phyloP scores from a whole-genome alignment of 2,329 filamentous ascomycete genomes.

The Ampelomyces quisqualis region DNA sequence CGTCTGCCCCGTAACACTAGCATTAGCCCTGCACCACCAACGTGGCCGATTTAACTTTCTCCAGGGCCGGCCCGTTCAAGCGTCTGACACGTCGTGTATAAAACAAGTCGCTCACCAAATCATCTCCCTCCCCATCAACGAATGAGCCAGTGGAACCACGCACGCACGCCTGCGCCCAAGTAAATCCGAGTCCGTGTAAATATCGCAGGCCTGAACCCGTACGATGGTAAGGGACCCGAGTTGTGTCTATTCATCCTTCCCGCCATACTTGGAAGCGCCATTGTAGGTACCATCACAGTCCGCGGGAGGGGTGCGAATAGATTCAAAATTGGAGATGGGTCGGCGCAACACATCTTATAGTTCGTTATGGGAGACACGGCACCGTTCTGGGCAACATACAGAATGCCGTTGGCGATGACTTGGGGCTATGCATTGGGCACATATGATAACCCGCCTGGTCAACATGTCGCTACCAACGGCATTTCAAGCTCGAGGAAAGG shows the following conservation, averaged over 20 bases:
- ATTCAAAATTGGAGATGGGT: constrained; percentile 58
- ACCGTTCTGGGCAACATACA: constrained; percentile 38
- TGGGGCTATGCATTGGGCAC: constrained; percentile 45
- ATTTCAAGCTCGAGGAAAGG: constrained; percentile 44
- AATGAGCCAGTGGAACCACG: too few relatives aligned
- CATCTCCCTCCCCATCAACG: too few relatives aligned
- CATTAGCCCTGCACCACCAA: too few relatives aligned
- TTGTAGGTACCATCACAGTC: constrained; percentile 50
- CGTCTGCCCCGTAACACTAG: too few relatives aligned
- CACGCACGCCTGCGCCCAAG: too few relatives aligned
- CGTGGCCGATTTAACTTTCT: too few relatives aligned
- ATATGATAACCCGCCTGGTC: constrained; percentile 26
- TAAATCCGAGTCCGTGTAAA: constrained; percentile 46
- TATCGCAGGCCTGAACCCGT: constrained; percentile 39
- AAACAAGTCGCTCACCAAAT: too few relatives aligned
- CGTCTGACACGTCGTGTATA: too few relatives aligned
- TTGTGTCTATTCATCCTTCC: constrained; percentile 44
- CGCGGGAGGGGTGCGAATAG: constrained; percentile 54
- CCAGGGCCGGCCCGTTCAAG: too few relatives aligned
- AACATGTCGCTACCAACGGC: constrained; percentile 35
- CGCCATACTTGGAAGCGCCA: constrained; percentile 45
- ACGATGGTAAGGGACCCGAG: constrained; percentile 47
- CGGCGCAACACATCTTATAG: constrained; percentile 48
- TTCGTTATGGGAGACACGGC: constrained; percentile 41
- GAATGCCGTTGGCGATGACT: constrained; percentile 43